A percentile compares a stretch with the other conserved stretches of the same genome.
These are phyloP conservation scores for Metschnikowia noctiluminum DNA, from an alignment of 805 yeast species.

Conservation along the genomic window DNA sequence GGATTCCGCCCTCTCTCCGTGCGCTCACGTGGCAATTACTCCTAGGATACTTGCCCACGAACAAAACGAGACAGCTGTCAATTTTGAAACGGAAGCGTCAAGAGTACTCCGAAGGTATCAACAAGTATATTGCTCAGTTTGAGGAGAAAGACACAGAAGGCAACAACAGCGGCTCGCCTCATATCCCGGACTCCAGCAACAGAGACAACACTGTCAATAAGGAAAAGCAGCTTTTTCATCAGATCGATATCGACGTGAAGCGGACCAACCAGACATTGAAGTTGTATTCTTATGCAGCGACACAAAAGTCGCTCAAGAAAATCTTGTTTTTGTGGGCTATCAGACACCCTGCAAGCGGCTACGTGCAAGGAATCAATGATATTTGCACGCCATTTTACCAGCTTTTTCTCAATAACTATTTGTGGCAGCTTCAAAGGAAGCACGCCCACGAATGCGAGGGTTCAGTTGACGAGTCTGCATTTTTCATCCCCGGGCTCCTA, in stretches of 20 bases:
- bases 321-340: conserved; percentile 92
- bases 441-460: conserved; percentile 11
- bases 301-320: conserved; percentile 77
- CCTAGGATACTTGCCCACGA: conserved; percentile 87
- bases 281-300: conserved; percentile 62
- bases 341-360: conserved; percentile 96
- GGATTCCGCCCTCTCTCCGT: conserved; percentile 78
- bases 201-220: conserved; percentile 36
- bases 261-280: conserved; percentile 85
- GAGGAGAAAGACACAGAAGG: conserved; percentile 1
- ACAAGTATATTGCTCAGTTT: conserved; percentile 51
- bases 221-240: conserved; percentile 88
- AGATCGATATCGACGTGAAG: conserved; percentile 90
- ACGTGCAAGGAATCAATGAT: conserved; percentile 97
- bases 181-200: conserved; percentile 15
- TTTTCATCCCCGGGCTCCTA: conserved; percentile 35
- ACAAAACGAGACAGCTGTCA: conserved; percentile 66
- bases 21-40: conserved; percentile 87
- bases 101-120: conserved; percentile 76
- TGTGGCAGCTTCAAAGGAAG: conserved; percentile 38
- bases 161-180: neutral
- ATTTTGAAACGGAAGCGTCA: conserved; percentile 76
- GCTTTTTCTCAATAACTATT: conserved; percentile 70
- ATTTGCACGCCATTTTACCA: conserved; percentile 90
- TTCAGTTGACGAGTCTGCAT: conserved; percentile 21